Percentiles rank a stretch among this genome's conserved stretches.
phyloP scores from a whole-genome alignment of 2,329 filamentous ascomycete species.

The Thielaviopsis musarum region DNA sequence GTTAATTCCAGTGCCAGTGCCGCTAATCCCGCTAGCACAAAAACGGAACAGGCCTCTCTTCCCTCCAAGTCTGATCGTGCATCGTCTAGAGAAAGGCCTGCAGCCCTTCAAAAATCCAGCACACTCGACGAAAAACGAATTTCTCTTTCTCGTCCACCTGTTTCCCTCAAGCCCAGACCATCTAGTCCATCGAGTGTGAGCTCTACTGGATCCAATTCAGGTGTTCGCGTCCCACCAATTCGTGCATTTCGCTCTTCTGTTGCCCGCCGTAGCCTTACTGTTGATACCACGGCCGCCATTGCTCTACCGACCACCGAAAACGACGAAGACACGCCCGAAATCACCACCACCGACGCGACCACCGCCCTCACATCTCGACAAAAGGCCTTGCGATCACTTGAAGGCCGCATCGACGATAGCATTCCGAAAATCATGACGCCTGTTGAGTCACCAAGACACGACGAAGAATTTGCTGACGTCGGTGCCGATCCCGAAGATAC shows the following conservation, averaged over 20 bases:
- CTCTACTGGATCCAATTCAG: conserved; percentile 14
- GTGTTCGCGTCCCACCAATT: conserved; percentile 33
- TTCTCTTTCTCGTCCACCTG: conserved; percentile 20
- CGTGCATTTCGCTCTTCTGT: conserved; percentile 39
- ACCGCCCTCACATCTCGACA: conserved; percentile 24
- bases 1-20: not conserved
- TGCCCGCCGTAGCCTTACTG: conserved; percentile 35
- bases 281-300: conserved; percentile 34
- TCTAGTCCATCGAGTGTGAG: conserved; percentile 15
- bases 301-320: conserved; percentile 24
- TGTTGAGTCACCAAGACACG: not conserved
- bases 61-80: conserved; percentile 1
- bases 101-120: conserved; percentile 14
- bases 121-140: conserved; percentile 31
- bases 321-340: conserved; percentile 26
- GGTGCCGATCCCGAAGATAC: conserved; percentile 31
- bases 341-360: conserved; percentile 17
- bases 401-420: conserved; percentile 26
- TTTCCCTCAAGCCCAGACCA: conserved; percentile 12
- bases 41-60: conserved; percentile 19
- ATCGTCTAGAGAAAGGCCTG: conserved; percentile 1
- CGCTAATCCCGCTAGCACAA: conserved; percentile 31
- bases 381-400: conserved; percentile 32
- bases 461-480: conserved; percentile 15
- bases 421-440: conserved; percentile 7